These are phyloP conservation scores for Emergomyces africanus DNA, from an alignment of 2,329 filamentous ascomycete species.

Conservation along the genomic window DNA sequence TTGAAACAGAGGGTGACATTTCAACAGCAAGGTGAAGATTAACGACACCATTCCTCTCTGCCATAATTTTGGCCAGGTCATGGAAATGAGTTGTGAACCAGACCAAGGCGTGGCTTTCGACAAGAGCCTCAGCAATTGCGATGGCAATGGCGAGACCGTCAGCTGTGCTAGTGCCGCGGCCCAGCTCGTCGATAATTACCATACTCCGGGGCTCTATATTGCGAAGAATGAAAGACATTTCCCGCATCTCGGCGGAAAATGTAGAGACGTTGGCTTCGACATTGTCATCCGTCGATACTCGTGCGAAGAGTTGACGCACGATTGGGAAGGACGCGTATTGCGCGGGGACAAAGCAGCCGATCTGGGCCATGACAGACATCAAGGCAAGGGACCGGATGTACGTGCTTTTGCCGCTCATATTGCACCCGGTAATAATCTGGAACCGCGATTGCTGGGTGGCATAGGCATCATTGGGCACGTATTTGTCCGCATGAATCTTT, in stretches of 20 bases:
- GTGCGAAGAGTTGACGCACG: slow-evolving; percentile 70
- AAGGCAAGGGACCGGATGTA: slow-evolving; percentile 81
- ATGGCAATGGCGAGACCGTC: slow-evolving; percentile 85
- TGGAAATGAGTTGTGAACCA: slow-evolving; percentile 94
- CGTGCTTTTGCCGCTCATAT: slow-evolving; percentile 97
- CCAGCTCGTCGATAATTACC: slow-evolving; percentile 82
- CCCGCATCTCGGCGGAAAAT: slow-evolving; percentile 89
- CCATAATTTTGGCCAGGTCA: slow-evolving; percentile 64
- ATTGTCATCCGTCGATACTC: slow-evolving; percentile 74
- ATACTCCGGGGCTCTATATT: slow-evolving; percentile 69
- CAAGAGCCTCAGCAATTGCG: slow-evolving; percentile 75
- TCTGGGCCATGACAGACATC: slow-evolving; percentile 83
- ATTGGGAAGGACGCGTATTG: slow-evolving; percentile 71
- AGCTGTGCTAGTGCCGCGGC: slow-evolving; percentile 74
- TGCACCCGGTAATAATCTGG: slow-evolving; percentile 89
- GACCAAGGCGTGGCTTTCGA: slow-evolving; percentile 64
- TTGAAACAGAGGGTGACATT: slow-evolving; percentile 42
- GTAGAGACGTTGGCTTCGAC: slow-evolving; percentile 87
- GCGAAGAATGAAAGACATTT: slow-evolving; percentile 82
- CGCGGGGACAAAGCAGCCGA: slow-evolving; percentile 82
- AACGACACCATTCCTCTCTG: slow-evolving; percentile 62
- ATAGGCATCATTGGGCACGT: slow-evolving; percentile 84
- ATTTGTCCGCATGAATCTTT: slow-evolving; percentile 54
- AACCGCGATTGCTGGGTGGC: slow-evolving; percentile 69
- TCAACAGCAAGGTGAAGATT: slow-evolving; percentile 72